A percentile compares a stretch with the other conserved stretches of the same genome.
Evolutionary conservation across 1,139 yeast genomes (phyloP).

Genomic region (Geotrichum reessii): DNA sequence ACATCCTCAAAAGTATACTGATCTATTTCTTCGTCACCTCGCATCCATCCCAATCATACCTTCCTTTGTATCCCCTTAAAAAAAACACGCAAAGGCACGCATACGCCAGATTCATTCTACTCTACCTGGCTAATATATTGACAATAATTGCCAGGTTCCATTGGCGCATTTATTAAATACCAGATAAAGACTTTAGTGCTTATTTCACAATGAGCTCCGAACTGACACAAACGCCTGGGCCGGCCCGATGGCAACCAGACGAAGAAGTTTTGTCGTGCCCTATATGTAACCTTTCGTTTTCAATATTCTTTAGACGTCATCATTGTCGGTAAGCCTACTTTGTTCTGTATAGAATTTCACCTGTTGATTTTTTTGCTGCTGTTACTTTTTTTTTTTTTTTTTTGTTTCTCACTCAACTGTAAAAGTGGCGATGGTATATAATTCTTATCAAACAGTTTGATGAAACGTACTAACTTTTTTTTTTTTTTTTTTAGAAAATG

Average conservation of each 20-base stretch:
- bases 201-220: neutral
- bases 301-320: conserved; percentile 77
- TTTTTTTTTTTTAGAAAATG: conserved; percentile 43
- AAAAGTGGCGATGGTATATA: neutral
- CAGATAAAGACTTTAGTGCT: no score
- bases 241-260: conserved; percentile 86
- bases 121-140: neutral
- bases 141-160: neutral
- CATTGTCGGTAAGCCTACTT: conserved; percentile 87
- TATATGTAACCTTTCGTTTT: conserved; percentile 53
- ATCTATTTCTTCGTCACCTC: no score
- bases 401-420: no score
- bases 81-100: no score
- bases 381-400: no score
- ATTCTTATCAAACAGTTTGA: neutral
- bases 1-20: no score
- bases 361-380: no score
- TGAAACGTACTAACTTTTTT: conserved; percentile 15
- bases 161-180: no score
- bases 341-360: conserved; percentile 69
- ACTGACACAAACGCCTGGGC: conserved; percentile 8
- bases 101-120: no score
- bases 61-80: no score
- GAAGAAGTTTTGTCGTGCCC: conserved; percentile 53
- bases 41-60: no score